These are phyloP conservation scores for Chlorella sp. DNA, from an alignment of 139 green algal species.

Conservation along the genomic window DNA sequence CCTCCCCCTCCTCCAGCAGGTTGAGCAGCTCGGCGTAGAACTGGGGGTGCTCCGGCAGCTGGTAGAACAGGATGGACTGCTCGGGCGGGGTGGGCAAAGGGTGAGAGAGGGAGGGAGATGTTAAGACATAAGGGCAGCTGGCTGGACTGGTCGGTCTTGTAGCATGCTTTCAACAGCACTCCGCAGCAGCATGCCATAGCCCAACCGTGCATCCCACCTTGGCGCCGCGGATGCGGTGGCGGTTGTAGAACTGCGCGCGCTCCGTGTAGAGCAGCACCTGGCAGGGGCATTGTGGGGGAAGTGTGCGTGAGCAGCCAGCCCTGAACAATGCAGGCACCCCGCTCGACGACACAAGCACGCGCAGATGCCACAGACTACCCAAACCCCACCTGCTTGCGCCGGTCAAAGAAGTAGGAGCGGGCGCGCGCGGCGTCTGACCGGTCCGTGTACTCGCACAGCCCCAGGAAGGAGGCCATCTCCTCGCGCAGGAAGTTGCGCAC, in stretches of 20 bases:
- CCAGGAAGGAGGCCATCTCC: constrained; percentile 63
- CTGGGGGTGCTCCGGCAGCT: constrained; percentile 77
- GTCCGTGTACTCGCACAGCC: constrained; percentile 87
- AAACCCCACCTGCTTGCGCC: constrained; percentile 36
- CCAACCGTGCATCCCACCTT: constrained; percentile 65
- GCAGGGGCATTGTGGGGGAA: background rate
- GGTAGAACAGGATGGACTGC: constrained; percentile 88
- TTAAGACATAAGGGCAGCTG: background rate
- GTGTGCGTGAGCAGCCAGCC: no score
- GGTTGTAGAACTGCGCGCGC: constrained; percentile 95
- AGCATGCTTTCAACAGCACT: background rate
- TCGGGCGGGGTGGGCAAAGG: background rate
- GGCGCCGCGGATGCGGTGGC: constrained; percentile 77
- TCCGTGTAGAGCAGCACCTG: constrained; percentile 95
- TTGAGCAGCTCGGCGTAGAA: constrained; percentile 90
- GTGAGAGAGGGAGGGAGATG: background rate
- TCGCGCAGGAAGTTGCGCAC: constrained; percentile 51
- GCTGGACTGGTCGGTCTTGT: background rate
- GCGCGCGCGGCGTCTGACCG: constrained; percentile 67
- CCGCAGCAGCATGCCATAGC: background rate
- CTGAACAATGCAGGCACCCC: no score
- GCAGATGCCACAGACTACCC: background rate
- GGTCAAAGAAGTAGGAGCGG: constrained; percentile 80
- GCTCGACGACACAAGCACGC: background rate
- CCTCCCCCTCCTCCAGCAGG: constrained; percentile 48